Percentiles rank a stretch among this genome's conserved stretches.
Evolutionary conservation across 129 eudicot species (phyloP).

Genomic region (Chrysanthemum lavandulifolium): DNA sequence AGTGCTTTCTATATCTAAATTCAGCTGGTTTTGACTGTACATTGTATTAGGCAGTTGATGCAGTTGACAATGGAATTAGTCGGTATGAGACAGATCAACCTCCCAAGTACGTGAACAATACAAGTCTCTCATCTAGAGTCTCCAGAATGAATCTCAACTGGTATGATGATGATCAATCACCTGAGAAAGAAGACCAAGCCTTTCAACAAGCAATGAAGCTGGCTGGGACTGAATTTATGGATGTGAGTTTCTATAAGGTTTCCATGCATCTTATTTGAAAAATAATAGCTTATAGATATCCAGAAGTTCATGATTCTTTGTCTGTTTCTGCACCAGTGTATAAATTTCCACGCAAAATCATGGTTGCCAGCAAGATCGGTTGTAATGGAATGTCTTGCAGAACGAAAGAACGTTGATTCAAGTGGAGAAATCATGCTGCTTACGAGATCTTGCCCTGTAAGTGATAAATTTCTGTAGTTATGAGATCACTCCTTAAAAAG

Average conservation of each 20-base stretch:
- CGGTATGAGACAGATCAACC: constrained; percentile 72
- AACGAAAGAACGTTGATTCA: constrained; percentile 60
- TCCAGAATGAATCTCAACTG: constrained; percentile 70
- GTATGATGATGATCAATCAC: constrained; percentile 85
- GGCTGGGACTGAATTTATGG: constrained; percentile 81
- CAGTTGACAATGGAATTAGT: constrained; percentile 86
- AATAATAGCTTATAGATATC: neutral
- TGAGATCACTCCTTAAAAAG: too few relatives aligned
- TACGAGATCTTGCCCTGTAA: constrained; percentile 73
- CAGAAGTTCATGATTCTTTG: constrained; percentile 4
- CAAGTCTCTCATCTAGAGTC: constrained; percentile 78
- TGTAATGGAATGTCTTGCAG: constrained; percentile 71
- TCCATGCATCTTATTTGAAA: neutral
- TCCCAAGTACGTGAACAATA: constrained; percentile 74
- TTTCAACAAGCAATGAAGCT: constrained; percentile 72
- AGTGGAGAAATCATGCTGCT: constrained; percentile 87
- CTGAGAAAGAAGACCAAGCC: constrained; percentile 86
- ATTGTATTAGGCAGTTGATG: constrained; percentile 79
- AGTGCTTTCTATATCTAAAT: neutral
- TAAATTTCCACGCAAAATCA: constrained; percentile 65
- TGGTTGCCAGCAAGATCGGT: constrained; percentile 89
- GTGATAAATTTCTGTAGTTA: constrained; percentile 2
- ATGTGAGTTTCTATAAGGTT: constrained; percentile 46
- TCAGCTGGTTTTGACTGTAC: constrained; percentile 10
- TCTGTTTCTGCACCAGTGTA: constrained; percentile 41